Conservation (phyloP, 768 basidiomycete species). For the Mycena metata region DNA sequence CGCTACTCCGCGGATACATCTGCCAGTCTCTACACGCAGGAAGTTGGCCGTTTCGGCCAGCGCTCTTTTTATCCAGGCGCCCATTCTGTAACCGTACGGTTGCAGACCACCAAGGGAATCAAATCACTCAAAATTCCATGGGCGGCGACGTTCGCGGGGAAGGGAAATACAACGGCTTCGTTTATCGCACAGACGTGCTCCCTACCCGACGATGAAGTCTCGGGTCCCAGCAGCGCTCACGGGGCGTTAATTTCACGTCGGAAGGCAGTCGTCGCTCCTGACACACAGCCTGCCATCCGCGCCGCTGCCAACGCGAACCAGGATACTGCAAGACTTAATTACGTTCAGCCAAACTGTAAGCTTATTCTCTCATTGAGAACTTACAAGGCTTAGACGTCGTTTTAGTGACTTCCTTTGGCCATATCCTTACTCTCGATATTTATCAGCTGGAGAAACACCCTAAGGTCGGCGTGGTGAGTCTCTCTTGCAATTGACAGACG, state of each 20-base stretch:
- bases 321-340: constrained; percentile 16
- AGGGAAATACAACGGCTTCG: constrained; percentile 30
- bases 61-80: constrained; percentile 33
- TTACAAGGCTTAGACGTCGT: no score
- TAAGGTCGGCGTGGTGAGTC: constrained; percentile 38
- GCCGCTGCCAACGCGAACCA: constrained; percentile 2
- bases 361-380: no score
- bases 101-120: constrained; percentile 11
- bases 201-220: not conserved
- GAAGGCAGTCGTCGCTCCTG: constrained; percentile 24
- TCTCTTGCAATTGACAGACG: no score
- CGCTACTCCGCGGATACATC: constrained; percentile 35
- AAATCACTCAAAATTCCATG: constrained; percentile 31
- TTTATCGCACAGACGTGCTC: constrained; percentile 33
- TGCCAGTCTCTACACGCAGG: constrained; percentile 29
- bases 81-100: constrained; percentile 21
- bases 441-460: constrained; percentile 35
- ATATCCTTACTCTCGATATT: constrained; percentile 33
- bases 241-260: not conserved
- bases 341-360: constrained; percentile 34
- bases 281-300: constrained; percentile 17
- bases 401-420: constrained; percentile 34
- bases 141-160: constrained; percentile 34
- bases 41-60: constrained; percentile 33
- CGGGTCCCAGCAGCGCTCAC: not conserved